phyloP scores from a whole-genome alignment of 208 protist species.

The Angomonas ambiguus region DNA sequence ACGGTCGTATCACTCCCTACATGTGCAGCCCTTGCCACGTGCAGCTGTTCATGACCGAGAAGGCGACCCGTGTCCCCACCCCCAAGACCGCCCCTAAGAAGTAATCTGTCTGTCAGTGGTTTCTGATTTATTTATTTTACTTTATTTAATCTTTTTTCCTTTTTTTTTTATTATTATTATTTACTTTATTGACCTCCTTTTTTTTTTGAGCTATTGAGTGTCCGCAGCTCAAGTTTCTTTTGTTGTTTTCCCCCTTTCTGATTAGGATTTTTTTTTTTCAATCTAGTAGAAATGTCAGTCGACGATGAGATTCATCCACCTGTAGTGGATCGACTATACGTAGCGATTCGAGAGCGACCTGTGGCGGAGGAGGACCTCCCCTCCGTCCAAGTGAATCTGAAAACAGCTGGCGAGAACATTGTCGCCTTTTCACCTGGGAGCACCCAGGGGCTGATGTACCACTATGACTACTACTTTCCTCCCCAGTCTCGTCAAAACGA shows the following conservation, averaged over 20 bases:
- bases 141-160: neutral
- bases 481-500: slow-evolving; percentile 68
- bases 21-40: slow-evolving; percentile 92
- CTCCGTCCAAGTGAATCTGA: slow-evolving; percentile 51
- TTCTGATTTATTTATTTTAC: slow-evolving; percentile 11
- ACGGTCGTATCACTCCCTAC: slow-evolving; percentile 93
- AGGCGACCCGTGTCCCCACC: slow-evolving; percentile 75
- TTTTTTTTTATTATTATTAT: neutral
- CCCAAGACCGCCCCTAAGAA: slow-evolving; percentile 83
- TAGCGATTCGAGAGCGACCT: slow-evolving; percentile 74
- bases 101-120: slow-evolving; percentile 30
- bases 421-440: slow-evolving; percentile 63
- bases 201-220: neutral
- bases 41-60: slow-evolving; percentile 87
- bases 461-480: slow-evolving; percentile 89
- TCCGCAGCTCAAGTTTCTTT: neutral
- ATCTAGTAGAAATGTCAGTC: slow-evolving; percentile 5
- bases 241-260: slow-evolving; percentile 11
- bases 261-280: neutral
- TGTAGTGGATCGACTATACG: slow-evolving; percentile 63
- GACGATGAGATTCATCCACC: slow-evolving; percentile 31
- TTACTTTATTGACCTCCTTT: neutral
- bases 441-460: slow-evolving; percentile 76
- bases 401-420: slow-evolving; percentile 69
- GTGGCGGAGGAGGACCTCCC: slow-evolving; percentile 58